phyloP scores from a whole-genome alignment of 2,329 filamentous ascomycete species.

The Fusarium tanahbumbuense region DNA sequence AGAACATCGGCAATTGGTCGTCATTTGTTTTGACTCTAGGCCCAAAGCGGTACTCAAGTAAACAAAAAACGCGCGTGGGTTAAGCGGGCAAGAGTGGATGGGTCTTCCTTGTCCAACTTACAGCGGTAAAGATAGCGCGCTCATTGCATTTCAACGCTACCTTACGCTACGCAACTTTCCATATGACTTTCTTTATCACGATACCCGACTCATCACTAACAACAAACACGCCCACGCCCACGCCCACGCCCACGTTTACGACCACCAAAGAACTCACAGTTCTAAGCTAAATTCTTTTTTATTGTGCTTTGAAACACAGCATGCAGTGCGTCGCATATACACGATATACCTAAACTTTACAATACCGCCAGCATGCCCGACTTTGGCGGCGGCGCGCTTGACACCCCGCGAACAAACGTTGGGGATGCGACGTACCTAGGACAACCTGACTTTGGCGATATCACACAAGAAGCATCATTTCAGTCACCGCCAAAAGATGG shows the following conservation, averaged over 20 bases:
- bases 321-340: slow-evolving; percentile 36
- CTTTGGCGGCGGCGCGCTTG: slow-evolving; percentile 71
- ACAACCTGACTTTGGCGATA: slow-evolving; percentile 76
- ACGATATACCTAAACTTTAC: slow-evolving; percentile 38
- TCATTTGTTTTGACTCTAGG: slow-evolving; percentile 48
- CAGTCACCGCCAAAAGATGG: slow-evolving; percentile 76
- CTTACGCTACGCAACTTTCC: slow-evolving; percentile 25
- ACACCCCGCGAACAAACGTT: slow-evolving; percentile 86
- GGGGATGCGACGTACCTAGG: slow-evolving; percentile 87
- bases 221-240: slow-evolving; percentile 31
- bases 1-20: slow-evolving; percentile 28
- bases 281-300: not conserved
- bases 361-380: slow-evolving; percentile 67
- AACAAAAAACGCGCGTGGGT: slow-evolving; percentile 54
- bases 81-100: slow-evolving; percentile 26
- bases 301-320: slow-evolving; percentile 21
- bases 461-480: slow-evolving; percentile 90
- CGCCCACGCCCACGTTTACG: slow-evolving; percentile 17
- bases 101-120: slow-evolving; percentile 32
- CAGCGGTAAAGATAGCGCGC: slow-evolving; percentile 38
- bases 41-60: slow-evolving; percentile 54
- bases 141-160: slow-evolving; percentile 37
- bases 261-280: not conserved
- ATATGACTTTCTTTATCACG: slow-evolving; percentile 37
- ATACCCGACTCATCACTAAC: slow-evolving; percentile 31